These are phyloP conservation scores for Pistacia vera DNA, from an alignment of 345 rosid genomes.

Conservation along the genomic window DNA sequence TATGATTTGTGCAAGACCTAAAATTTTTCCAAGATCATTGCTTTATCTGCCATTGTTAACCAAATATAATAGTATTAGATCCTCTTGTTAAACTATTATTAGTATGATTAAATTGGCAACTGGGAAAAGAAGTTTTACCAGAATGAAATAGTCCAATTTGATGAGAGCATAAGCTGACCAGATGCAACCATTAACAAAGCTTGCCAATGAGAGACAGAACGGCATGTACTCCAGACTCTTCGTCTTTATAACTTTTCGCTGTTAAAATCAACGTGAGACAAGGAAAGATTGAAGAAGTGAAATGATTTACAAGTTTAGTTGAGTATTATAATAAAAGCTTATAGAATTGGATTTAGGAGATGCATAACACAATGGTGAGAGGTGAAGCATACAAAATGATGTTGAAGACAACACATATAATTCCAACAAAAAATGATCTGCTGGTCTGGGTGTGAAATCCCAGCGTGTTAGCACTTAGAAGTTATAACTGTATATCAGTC, in stretches of 20 bases:
- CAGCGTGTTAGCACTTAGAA: no score
- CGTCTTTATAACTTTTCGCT: no score
- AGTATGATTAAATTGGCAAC: neutral
- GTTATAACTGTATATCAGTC: no score
- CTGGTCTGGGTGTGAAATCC: slow-evolving; percentile 8
- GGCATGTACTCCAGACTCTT: no score
- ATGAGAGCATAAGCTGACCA: no score
- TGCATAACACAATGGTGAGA: slow-evolving; percentile 17
- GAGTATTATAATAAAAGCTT: no score
- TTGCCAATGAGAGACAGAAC: no score
- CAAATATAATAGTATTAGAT: neutral
- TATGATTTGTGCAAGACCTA: slow-evolving; percentile 30
- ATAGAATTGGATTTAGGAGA: neutral
- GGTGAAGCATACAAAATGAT: slow-evolving; percentile 44
- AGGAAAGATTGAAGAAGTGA: no score
- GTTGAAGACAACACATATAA: slow-evolving; percentile 35
- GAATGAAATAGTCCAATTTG: neutral
- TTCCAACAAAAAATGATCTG: slow-evolving; percentile 29
- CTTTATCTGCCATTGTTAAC: slow-evolving; percentile 28
- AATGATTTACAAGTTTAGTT: no score
- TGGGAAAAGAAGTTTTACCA: slow-evolving; percentile 25
- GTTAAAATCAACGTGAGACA: no score
- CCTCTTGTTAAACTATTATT: neutral
- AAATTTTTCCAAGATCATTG: slow-evolving; percentile 43
- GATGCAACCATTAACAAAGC: no score